Conservation (phyloP, 371 early-diverging fungal genomes). For the Coemansia sp. region DNA sequence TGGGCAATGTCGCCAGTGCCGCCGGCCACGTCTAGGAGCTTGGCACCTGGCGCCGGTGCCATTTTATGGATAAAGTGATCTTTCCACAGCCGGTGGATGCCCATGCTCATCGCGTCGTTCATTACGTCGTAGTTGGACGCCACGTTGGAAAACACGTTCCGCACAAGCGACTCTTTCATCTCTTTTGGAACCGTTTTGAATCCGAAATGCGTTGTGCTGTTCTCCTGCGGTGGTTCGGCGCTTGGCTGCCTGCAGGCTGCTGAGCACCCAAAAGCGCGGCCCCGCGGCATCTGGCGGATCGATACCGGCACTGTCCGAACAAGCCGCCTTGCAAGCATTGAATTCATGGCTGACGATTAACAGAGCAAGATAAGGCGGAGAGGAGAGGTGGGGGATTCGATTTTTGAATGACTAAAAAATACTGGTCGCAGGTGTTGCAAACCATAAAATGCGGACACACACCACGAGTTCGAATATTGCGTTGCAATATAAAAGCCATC, state of each 20-base stretch:
- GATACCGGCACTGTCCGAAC: not conserved
- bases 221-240: not conserved
- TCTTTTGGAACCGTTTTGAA: slow-evolving; percentile 82
- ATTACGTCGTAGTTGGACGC: slow-evolving; percentile 94
- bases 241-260: not conserved
- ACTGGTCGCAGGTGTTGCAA: too few species aligned
- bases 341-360: not conserved
- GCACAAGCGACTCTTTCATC: slow-evolving; percentile 86
- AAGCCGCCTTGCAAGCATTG: not conserved
- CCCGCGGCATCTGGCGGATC: not conserved
- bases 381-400: too few species aligned
- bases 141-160: slow-evolving; percentile 88
- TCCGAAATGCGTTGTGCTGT: slow-evolving; percentile 81
- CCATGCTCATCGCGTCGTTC: slow-evolving; percentile 96
- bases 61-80: slow-evolving; percentile 83
- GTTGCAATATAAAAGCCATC: too few species aligned
- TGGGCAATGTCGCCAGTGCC: slow-evolving; percentile 98
- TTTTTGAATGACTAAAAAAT: too few species aligned
- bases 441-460: too few species aligned
- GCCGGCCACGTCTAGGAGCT: slow-evolving; percentile 94
- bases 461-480: too few species aligned
- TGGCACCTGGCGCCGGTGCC: slow-evolving; percentile 83
- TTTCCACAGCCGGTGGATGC: slow-evolving; percentile 95
- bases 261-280: not conserved
- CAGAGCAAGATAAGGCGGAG: not conserved